Conservation (phyloP, 495 filamentous ascomycete species). For the Talaromyces proteolyticus region DNA sequence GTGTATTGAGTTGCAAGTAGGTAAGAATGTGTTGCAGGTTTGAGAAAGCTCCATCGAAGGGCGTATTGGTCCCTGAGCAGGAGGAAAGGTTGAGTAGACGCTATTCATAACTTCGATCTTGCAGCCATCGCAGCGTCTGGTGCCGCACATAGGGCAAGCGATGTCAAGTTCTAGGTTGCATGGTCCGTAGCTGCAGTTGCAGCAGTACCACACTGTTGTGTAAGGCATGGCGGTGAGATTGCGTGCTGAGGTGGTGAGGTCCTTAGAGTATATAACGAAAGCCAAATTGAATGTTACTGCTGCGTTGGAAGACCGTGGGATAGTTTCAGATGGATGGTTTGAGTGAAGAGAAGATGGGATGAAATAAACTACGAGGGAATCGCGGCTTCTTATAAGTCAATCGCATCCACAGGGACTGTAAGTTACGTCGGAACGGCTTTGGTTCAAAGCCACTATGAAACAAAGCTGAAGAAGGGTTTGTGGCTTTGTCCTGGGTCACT, state of each 20-base stretch:
- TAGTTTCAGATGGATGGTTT: background rate
- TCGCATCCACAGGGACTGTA: background rate
- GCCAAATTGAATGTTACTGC: background rate
- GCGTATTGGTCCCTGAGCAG: too few relatives aligned
- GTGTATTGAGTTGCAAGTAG: too few relatives aligned
- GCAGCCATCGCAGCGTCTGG: conserved; percentile 16
- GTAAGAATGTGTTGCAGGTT: too few relatives aligned
- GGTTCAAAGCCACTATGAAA: background rate
- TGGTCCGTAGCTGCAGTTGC: conserved; percentile 24
- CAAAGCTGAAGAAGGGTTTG: background rate
- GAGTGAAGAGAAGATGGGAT: too few relatives aligned
- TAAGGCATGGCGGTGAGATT: conserved; percentile 2
- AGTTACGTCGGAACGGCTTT: background rate
- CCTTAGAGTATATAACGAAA: too few relatives aligned
- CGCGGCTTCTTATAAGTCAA: background rate
- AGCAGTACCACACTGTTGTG: conserved; percentile 27
- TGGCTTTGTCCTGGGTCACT: background rate
- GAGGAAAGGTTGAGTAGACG: conserved; percentile 17
- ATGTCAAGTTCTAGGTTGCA: conserved; percentile 17
- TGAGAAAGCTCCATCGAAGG: too few relatives aligned
- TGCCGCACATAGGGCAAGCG: conserved; percentile 20
- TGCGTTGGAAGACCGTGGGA: background rate
- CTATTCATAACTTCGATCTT: conserved; percentile 5
- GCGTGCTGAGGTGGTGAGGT: background rate
- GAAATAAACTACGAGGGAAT: too few relatives aligned